These are phyloP conservation scores for Rhizopogon rudus DNA, from an alignment of 768 basidiomycete genomes.

Conservation along the genomic window DNA sequence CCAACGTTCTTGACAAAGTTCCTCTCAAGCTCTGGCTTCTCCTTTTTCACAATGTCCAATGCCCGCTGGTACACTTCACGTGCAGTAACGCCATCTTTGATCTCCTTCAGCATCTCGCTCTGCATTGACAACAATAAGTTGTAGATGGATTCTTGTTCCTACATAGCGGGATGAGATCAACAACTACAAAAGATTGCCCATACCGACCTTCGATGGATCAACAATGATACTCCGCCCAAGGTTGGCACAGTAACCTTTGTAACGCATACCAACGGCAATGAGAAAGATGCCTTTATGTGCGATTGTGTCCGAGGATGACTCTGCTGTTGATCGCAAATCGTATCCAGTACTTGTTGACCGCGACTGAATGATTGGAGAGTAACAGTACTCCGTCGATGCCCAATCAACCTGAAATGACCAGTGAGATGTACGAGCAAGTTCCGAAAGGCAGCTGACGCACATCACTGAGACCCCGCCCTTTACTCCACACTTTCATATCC, in stretches of 20 bases:
- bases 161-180: slow-evolving; percentile 1
- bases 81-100: slow-evolving; percentile 73
- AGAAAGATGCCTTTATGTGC: slow-evolving; percentile 87
- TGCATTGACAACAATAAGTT: slow-evolving; percentile 74
- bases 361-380: slow-evolving; percentile 94
- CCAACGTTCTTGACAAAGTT: slow-evolving; percentile 87
- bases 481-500: slow-evolving; percentile 90
- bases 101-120: slow-evolving; percentile 61
- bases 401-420: slow-evolving; percentile 68
- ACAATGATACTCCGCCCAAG: slow-evolving; percentile 94
- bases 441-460: slow-evolving; percentile 39
- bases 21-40: slow-evolving; percentile 79
- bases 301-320: slow-evolving; percentile 79
- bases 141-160: slow-evolving; percentile 94
- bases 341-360: slow-evolving; percentile 79
- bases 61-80: slow-evolving; percentile 84
- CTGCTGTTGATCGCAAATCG: slow-evolving; percentile 82
- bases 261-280: slow-evolving; percentile 83
- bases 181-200: not conserved
- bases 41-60: slow-evolving; percentile 61
- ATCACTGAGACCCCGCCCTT: slow-evolving; percentile 67
- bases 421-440: not conserved
- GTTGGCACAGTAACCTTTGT: slow-evolving; percentile 90
- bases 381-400: slow-evolving; percentile 88
- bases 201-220: slow-evolving; percentile 76